These are phyloP conservation scores for Populus tomentosa DNA, from an alignment of 441 rosid species.

Conservation along the genomic window DNA sequence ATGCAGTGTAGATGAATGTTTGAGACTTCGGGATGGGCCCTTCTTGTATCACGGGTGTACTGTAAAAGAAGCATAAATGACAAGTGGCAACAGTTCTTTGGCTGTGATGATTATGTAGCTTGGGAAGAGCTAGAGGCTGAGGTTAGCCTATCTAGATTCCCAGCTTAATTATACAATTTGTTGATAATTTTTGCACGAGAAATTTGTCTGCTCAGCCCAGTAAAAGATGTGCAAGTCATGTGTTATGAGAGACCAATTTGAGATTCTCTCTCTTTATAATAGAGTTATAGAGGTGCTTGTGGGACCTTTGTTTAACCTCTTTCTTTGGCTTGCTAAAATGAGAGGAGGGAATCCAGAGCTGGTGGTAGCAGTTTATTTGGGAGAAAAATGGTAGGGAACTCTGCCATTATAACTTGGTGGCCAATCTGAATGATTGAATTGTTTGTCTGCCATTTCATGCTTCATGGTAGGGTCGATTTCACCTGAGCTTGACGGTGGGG, in stretches of 20 bases:
- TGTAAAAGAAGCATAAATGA: conserved; percentile 3
- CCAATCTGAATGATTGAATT: conserved; percentile 40
- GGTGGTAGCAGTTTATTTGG: conserved; percentile 39
- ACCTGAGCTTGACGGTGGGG: too few species aligned
- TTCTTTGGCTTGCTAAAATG: conserved; percentile 20
- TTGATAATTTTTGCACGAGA: conserved; percentile 20
- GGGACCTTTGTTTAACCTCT: conserved; percentile 27
- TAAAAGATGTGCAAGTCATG: conserved; percentile 32
- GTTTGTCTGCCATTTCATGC: conserved; percentile 50
- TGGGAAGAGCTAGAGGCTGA: conserved; percentile 29
- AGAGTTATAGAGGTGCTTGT: conserved; percentile 17
- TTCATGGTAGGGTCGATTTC: conserved; percentile 29
- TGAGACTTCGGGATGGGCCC: conserved; percentile 18
- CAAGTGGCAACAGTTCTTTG: conserved; percentile 21
- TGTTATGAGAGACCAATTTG: conserved; percentile 20
- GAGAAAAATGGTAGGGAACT: conserved; percentile 44
- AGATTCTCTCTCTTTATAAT: conserved; percentile 21
- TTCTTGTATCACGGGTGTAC: conserved; percentile 13
- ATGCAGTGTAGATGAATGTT: conserved; percentile 11
- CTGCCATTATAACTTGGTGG: conserved; percentile 27
- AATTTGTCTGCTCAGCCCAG: conserved; percentile 26
- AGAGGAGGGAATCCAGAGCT: conserved; percentile 25
- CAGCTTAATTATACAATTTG: conserved; percentile 17
- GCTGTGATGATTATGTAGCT: conserved; percentile 21
- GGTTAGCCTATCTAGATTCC: conserved; percentile 26